Conservation (phyloP, 768 basidiomycete species). For the Thelephora ganbajun region DNA sequence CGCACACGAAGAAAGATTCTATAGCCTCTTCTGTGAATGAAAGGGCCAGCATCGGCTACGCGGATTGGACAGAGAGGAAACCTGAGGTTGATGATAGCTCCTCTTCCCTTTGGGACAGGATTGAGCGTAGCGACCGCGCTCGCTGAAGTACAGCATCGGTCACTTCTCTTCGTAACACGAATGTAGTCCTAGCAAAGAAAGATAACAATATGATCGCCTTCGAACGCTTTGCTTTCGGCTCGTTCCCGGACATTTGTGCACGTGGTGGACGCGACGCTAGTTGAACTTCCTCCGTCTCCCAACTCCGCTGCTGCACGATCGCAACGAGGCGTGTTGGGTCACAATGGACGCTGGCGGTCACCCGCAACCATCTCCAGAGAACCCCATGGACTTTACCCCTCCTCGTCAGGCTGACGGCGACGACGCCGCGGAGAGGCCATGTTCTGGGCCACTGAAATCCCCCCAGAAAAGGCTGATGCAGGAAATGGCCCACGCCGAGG, state of each 20-base stretch:
- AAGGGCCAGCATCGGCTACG: neutral
- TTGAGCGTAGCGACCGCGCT: neutral
- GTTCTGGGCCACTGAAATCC: conserved; percentile 38
- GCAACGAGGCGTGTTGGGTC: neutral
- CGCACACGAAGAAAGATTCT: neutral
- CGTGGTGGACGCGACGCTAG: neutral
- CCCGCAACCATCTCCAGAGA: conserved; percentile 10
- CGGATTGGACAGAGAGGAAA: neutral
- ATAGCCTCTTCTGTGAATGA: no score
- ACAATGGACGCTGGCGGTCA: neutral
- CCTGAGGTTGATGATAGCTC: neutral
- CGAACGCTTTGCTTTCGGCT: neutral
- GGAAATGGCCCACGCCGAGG: conserved; percentile 14
- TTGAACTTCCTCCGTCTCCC: neutral
- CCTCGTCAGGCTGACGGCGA: conserved; percentile 26
- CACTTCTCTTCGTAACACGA: neutral
- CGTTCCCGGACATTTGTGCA: neutral
- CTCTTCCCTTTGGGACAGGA: neutral
- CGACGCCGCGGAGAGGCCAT: conserved; percentile 28
- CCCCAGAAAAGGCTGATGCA: conserved; percentile 35
- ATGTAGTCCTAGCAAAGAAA: neutral
- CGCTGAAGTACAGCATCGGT: conserved; percentile 2
- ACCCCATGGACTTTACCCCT: conserved; percentile 13
- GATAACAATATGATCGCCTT: neutral
- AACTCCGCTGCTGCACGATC: neutral